phyloP scores from a whole-genome alignment of 1,139 yeast genomes.

The Blastobotrys petasosporus region DNA sequence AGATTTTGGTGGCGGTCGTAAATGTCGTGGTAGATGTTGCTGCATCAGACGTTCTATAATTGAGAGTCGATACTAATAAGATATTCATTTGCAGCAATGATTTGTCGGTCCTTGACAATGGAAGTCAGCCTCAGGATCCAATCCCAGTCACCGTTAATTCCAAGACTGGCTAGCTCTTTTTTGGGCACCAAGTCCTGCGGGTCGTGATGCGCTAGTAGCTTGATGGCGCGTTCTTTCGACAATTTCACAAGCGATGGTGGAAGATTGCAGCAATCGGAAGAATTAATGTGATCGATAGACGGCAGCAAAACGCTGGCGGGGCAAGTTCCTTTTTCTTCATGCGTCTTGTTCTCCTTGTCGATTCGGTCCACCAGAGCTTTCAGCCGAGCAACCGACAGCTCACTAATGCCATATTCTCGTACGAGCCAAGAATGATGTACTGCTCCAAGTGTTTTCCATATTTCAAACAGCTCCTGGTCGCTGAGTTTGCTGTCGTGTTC shows the following conservation, averaged over 20 bases:
- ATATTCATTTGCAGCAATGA: conserved; percentile 27
- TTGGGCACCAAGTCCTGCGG: conserved; percentile 23
- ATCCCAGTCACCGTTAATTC: conserved; percentile 20
- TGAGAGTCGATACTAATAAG: conserved; percentile 16
- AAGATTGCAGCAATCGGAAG: conserved; percentile 32
- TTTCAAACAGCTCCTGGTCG: conserved; percentile 17
- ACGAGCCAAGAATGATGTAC: conserved; percentile 11
- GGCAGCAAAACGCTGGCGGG: conserved; percentile 17
- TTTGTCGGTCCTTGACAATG: conserved; percentile 28
- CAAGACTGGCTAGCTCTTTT: conserved; percentile 2
- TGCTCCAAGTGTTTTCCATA: conserved; percentile 23
- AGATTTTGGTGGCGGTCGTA: conserved; percentile 79
- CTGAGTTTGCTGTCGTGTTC: conserved; percentile 14
- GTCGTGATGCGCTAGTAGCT: conserved; percentile 32
- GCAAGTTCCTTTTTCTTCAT: neutral
- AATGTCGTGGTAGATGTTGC: conserved; percentile 40
- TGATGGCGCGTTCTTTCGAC: conserved; percentile 24
- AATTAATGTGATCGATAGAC: conserved; percentile 29
- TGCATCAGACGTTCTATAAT: conserved; percentile 20
- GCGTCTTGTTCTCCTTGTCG: conserved; percentile 2
- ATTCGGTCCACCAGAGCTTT: conserved; percentile 17
- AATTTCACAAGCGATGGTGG: conserved; percentile 28
- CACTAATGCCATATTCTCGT: conserved; percentile 29
- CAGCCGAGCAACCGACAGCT: conserved; percentile 24
- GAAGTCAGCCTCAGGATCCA: conserved; percentile 29